Percentiles rank a stretch among this genome's conserved stretches.
phyloP scores from a whole-genome alignment of 1,139 yeast species.

The Candida neerlandica region DNA sequence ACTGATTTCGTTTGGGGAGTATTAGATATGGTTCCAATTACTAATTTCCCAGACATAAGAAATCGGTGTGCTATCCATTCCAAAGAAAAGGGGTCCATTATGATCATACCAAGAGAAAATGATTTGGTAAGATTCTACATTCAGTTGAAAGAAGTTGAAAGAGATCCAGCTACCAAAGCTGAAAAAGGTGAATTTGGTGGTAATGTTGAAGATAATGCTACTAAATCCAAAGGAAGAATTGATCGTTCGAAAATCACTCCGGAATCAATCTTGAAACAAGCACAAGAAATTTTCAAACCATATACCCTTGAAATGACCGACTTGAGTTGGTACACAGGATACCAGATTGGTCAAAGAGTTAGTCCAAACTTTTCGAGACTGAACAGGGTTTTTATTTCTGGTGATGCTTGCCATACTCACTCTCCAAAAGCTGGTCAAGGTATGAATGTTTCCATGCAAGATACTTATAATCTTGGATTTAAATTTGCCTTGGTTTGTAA shows the following conservation, averaged over 20 bases:
- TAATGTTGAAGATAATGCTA: constrained; percentile 13
- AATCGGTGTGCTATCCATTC: constrained; percentile 37
- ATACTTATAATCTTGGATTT: constrained; percentile 38
- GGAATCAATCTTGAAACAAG: constrained; percentile 28
- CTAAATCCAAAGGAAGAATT: constrained; percentile 22
- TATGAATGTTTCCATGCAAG: constrained; percentile 31
- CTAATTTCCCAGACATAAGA: constrained; percentile 39
- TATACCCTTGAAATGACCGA: constrained; percentile 29
- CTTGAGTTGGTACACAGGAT: constrained; percentile 34
- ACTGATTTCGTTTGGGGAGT: constrained; percentile 41
- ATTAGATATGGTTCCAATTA: constrained; percentile 34
- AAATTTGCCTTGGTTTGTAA: constrained; percentile 33
- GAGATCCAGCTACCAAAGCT: constrained; percentile 18
- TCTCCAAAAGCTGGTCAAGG: constrained; percentile 44
- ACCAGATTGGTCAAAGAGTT: constrained; percentile 38
- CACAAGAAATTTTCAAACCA: constrained; percentile 30
- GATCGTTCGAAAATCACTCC: constrained; percentile 30
- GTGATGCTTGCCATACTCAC: constrained; percentile 42
- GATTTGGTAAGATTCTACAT: constrained; percentile 32
- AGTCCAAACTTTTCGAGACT: constrained; percentile 22
- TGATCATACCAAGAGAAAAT: constrained; percentile 37
- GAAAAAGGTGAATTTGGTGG: constrained; percentile 8
- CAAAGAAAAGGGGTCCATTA: constrained; percentile 29
- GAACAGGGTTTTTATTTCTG: constrained; percentile 33
- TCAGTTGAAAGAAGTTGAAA: constrained; percentile 25